Percentiles rank a stretch among this genome's conserved stretches.
These are phyloP conservation scores for Moesziomyces antarcticus DNA, from an alignment of 1,284 basidiomycete species.

Conservation along the genomic window DNA sequence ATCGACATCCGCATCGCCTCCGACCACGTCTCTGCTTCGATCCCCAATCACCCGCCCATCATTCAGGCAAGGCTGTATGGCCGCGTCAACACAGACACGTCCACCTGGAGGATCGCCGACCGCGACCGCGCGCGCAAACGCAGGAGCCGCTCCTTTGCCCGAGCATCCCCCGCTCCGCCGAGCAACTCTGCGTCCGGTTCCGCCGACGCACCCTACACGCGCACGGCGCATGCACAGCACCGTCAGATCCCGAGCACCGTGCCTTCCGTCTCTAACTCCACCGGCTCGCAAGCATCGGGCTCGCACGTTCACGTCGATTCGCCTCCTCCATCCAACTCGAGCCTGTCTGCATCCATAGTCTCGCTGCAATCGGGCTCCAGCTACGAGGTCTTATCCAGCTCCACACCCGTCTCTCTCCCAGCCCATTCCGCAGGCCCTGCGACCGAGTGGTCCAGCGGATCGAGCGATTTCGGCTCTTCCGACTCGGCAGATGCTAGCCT, in stretches of 20 bases:
- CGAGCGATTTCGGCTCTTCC: conserved; percentile 48
- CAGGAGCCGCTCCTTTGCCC: conserved; percentile 25
- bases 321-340: conserved; percentile 32
- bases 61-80: conserved; percentile 55
- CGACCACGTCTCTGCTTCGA: conserved; percentile 47
- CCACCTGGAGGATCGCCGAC: conserved; percentile 55
- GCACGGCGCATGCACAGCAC: neutral
- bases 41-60: conserved; percentile 45
- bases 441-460: conserved; percentile 44
- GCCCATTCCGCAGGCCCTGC: conserved; percentile 13
- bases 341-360: conserved; percentile 31
- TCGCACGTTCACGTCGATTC: conserved; percentile 24
- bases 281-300: conserved; percentile 5
- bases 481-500: conserved; percentile 39
- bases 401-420: conserved; percentile 15
- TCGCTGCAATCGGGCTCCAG: conserved; percentile 45
- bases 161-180: conserved; percentile 14
- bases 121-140: conserved; percentile 38
- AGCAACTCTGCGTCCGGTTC: conserved; percentile 28
- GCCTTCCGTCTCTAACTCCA: conserved; percentile 14
- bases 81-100: conserved; percentile 48
- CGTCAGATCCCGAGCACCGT: neutral
- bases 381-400: conserved; percentile 39
- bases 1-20: conserved; percentile 48
- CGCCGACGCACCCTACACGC: conserved; percentile 1